Evolutionary conservation across 2,329 filamentous ascomycete species (phyloP).

Genomic region (Raffaelea albimanens): DNA sequence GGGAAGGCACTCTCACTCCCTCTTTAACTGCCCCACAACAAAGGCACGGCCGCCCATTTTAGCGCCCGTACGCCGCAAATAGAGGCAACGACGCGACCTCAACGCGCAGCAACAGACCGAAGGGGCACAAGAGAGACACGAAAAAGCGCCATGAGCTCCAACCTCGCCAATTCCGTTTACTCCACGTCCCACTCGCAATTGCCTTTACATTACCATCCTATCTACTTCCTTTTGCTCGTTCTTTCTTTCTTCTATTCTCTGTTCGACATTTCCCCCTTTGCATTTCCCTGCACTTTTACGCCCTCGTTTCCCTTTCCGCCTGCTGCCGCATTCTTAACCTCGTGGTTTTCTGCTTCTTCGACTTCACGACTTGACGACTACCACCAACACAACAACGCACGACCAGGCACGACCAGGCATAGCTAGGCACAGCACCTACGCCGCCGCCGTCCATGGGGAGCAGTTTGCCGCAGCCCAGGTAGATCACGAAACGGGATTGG

Average conservation of each 20-base stretch:
- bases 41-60: conserved; percentile 6
- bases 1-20: no score
- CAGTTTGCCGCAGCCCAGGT: background rate
- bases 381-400: no score
- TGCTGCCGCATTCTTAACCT: background rate
- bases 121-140: conserved; percentile 7
- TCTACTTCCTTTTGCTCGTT: background rate
- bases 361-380: background rate
- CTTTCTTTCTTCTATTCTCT: background rate
- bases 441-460: conserved; percentile 1
- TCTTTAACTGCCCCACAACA: conserved; percentile 6
- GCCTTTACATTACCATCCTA: background rate
- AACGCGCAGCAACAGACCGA: conserved; percentile 9
- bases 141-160: conserved; percentile 9
- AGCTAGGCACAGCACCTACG: no score
- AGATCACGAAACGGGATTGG: background rate
- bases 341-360: background rate
- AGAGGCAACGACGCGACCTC: conserved; percentile 12
- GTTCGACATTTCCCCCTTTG: background rate
- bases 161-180: conserved; percentile 13
- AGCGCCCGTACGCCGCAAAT: conserved; percentile 9
- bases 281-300: background rate
- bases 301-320: background rate
- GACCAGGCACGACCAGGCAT: no score
- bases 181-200: conserved; percentile 2